Evolutionary conservation across 352 stramenopile species (phyloP), one percentile per base, ranked within the genome.

Genomic region (Globisporangium apiculatum): DNA sequence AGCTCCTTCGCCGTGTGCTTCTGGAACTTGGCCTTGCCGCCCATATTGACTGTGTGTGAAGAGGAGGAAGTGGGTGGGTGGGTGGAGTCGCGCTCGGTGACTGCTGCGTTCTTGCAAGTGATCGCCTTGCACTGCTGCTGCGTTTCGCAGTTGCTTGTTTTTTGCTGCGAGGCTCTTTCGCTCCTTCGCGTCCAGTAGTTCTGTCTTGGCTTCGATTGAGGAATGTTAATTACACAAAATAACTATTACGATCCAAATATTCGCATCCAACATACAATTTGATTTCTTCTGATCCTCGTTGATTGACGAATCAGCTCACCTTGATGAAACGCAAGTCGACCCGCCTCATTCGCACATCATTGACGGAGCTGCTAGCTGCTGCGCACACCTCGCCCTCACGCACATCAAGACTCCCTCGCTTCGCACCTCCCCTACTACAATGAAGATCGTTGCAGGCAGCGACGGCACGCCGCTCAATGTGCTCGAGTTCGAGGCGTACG

Each of bases 401-500:
- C 12, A 10, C 36, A 36, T 37, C 51, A 24, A 47, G 15, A 8
- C n/a, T 9, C 36, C n/a, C 12, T 2, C 47, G 24, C 24, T 31
- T 31, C 24, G 24, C n/a, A 43, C 17, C 7, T 48, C 7, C 38
- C 17, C 4, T 14, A 18, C 40, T 38, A 31, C 47, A 52, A 64
- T 73, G 58, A 88, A 88, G 71, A 79, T 89, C 56, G 82, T 92
- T 5, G 67, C 80, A 35, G 82, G 84, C n/a, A 88, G 73, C 53
- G 76, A 92, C 52, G 72, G 61, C 58, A 83, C 69, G 53, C 84
- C 82, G 49, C 67, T 97, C 24, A 98, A 96, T 65, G 68, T 97
- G 57, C 77, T 90, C 57, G 91, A 98, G 60, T 98, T 85, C 60
- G 89, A 98, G 60, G 76, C 79, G 64, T 94, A 91, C 57, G 90